A percentile compares a stretch with the other conserved stretches of the same genome.
Conservation (phyloP, 306 rosid species). For the Hylodesmum podocarpum region DNA sequence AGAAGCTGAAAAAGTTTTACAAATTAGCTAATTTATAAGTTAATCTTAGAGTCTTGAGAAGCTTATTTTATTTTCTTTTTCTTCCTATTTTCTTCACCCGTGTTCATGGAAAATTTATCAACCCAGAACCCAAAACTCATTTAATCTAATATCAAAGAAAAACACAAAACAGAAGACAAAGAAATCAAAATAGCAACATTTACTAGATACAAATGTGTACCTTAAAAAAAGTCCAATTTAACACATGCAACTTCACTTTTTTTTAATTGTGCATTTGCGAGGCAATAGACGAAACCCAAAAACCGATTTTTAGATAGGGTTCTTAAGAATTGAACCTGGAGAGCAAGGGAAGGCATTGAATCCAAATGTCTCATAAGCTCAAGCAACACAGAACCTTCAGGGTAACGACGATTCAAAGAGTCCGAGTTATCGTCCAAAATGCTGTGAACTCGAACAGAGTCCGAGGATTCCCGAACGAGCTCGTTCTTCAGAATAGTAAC, state of each 20-base stretch:
- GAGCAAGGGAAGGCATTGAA: conserved; percentile 51
- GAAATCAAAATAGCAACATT: too few species aligned
- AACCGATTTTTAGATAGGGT: too few species aligned
- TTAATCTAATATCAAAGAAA: background rate
- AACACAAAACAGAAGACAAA: background rate
- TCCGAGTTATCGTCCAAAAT: conserved; percentile 37
- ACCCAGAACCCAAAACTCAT: background rate
- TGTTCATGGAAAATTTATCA: too few species aligned
- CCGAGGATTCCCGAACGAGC: conserved; percentile 33
- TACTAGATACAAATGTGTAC: too few species aligned
- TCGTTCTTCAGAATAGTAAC: conserved; percentile 34
- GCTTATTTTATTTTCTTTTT: too few species aligned
- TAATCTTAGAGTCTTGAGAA: too few species aligned
- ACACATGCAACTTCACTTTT: background rate
- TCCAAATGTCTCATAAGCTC: conserved; percentile 56
- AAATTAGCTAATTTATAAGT: too few species aligned
- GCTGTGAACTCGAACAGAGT: background rate
- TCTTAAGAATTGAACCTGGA: conserved; percentile 37
- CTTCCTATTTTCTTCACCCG: too few species aligned
- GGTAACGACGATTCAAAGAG: conserved; percentile 10
- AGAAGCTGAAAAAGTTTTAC: too few species aligned
- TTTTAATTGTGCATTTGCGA: too few species aligned
- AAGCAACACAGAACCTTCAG: conserved; percentile 25
- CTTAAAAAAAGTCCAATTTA: too few species aligned
- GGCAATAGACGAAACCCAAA: too few species aligned